Conservation (phyloP, 1,139 yeast species). For the Debaryomycetaceae sp. region DNA sequence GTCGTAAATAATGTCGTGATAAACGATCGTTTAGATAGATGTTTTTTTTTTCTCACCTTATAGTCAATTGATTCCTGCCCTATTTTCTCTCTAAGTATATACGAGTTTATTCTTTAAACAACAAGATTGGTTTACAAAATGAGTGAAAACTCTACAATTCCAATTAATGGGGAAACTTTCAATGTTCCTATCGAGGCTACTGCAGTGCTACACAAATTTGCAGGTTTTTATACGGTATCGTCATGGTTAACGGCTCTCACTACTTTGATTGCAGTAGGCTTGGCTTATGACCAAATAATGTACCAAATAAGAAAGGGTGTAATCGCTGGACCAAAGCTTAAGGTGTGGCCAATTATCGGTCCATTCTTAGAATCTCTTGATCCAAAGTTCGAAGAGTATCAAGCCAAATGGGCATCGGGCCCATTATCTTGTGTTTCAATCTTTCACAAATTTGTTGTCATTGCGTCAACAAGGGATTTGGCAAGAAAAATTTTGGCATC, state of each 20-base stretch:
- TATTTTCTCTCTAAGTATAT: background rate
- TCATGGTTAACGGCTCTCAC: conserved; percentile 26
- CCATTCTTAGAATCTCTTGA: conserved; percentile 94
- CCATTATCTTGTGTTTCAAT: conserved; percentile 93
- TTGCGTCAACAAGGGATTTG: conserved; percentile 86
- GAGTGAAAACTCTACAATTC: conserved; percentile 14
- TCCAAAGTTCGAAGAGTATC: conserved; percentile 92
- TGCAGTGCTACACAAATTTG: conserved; percentile 1
- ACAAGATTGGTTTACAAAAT: conserved; percentile 1
- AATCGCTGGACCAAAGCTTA: conserved; percentile 85
- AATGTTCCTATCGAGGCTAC: conserved; percentile 1
- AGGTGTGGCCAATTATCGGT: conserved; percentile 92
- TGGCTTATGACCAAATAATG: conserved; percentile 76
- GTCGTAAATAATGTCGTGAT: background rate
- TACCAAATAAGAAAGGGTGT: conserved; percentile 78
- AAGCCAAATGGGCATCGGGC: conserved; percentile 92
- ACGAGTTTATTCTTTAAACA: too few species aligned
- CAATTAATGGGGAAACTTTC: conserved; percentile 8
- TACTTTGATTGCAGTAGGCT: conserved; percentile 46
- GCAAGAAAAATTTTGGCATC: conserved; percentile 86
- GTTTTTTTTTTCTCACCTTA: background rate
- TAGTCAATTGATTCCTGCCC: background rate
- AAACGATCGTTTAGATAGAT: conserved; percentile 4
- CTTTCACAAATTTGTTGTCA: conserved; percentile 95
- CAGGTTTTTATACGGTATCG: conserved; percentile 4